These are phyloP conservation scores for Neonectria hederae DNA, from an alignment of 2,329 filamentous ascomycete genomes.

Conservation along the genomic window DNA sequence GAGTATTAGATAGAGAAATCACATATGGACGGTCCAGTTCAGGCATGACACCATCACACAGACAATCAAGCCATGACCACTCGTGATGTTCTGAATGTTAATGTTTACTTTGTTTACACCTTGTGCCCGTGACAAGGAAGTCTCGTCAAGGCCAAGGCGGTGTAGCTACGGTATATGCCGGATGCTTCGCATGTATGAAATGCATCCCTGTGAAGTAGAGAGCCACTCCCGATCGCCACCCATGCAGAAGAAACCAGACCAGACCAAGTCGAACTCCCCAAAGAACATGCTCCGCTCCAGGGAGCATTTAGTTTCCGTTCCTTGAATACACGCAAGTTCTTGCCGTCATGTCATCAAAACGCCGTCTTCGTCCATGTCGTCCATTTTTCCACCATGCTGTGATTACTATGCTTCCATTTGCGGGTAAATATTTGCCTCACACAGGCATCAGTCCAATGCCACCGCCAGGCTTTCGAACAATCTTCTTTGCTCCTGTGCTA, in stretches of 20 bases:
- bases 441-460: conserved; percentile 53
- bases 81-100: not conserved
- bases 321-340: conserved; percentile 24
- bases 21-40: conserved; percentile 6
- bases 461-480: conserved; percentile 47
- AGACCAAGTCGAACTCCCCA: conserved; percentile 14
- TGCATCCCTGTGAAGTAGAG: conserved; percentile 6
- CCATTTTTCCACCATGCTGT: conserved; percentile 3
- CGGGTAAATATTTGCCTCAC: conserved; percentile 32
- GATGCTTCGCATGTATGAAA: conserved; percentile 2
- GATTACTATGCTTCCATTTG: not conserved
- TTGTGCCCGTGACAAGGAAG: not conserved
- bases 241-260: conserved; percentile 14
- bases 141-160: not conserved
- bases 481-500: conserved; percentile 36
- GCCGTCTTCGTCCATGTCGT: conserved; percentile 19
- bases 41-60: not conserved
- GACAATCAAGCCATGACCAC: not conserved
- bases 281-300: conserved; percentile 16
- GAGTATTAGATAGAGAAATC: conserved; percentile 19
- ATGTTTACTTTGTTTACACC: not conserved
- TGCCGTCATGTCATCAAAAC: conserved; percentile 32
- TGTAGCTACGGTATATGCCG: not conserved
- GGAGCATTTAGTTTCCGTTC: conserved; percentile 16
- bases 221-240: conserved; percentile 15